phyloP scores from a whole-genome alignment of 2,329 filamentous ascomycete species.

The Orbilia blumenaviensis region DNA sequence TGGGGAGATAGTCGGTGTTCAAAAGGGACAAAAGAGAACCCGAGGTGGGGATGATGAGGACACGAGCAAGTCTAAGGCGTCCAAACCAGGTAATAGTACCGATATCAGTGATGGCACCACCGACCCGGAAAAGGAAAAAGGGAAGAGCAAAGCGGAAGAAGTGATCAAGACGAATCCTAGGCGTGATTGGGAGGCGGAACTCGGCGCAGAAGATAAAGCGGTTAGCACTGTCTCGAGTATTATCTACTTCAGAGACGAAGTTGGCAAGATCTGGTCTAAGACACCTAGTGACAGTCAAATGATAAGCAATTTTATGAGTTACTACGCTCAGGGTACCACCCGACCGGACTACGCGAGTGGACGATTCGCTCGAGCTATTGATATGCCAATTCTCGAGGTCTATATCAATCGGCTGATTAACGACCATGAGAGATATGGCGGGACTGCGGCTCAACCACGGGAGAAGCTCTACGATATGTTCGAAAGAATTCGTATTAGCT shows the following conservation, averaged over 20 bases:
- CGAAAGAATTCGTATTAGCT: background rate
- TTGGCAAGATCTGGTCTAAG: background rate
- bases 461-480: background rate
- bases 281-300: background rate
- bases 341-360: background rate
- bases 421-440: background rate
- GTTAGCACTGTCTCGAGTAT: background rate
- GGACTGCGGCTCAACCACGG: background rate
- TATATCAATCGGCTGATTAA: background rate
- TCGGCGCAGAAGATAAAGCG: background rate
- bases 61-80: background rate
- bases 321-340: slow-evolving; percentile 3
- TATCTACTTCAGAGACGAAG: slow-evolving; percentile 3
- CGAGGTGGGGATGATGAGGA: background rate
- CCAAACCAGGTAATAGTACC: background rate
- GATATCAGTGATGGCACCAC: background rate
- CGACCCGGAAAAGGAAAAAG: background rate
- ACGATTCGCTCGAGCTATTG: background rate
- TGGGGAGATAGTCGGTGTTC: background rate
- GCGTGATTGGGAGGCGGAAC: background rate
- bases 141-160: background rate
- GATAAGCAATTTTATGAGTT: background rate
- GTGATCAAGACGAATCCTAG: background rate
- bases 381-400: background rate
- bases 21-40: background rate